Evolutionary conservation across 805 yeast species (phyloP).

Genomic region (Candida parachauliodes): DNA sequence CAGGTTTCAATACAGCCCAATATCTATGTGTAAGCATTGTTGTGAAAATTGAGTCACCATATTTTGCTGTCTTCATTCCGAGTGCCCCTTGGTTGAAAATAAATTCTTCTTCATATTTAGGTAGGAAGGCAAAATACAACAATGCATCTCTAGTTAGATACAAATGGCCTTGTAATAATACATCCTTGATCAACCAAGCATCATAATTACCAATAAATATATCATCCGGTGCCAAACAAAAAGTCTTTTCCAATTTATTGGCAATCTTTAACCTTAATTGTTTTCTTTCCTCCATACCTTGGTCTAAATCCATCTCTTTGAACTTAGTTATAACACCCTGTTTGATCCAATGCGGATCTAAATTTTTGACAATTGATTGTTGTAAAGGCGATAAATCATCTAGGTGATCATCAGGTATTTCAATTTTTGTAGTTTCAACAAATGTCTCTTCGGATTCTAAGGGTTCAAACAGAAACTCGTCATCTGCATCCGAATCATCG

Average conservation of each 20-base stretch:
- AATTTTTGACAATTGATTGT: conserved; percentile 27
- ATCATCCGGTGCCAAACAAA: conserved; percentile 51
- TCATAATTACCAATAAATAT: conserved; percentile 58
- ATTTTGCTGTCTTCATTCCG: conserved; percentile 36
- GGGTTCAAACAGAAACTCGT: not conserved
- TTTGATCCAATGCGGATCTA: conserved; percentile 17
- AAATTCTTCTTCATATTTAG: conserved; percentile 40
- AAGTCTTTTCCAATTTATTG: conserved; percentile 30
- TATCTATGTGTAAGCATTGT: conserved; percentile 46
- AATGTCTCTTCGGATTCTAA: not conserved
- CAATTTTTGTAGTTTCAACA: not conserved
- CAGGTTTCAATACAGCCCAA: conserved; percentile 78
- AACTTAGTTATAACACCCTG: conserved; percentile 11
- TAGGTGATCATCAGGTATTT: conserved; percentile 3
- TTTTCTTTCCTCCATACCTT: conserved; percentile 10
- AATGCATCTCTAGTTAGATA: conserved; percentile 64
- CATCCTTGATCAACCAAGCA: conserved; percentile 81
- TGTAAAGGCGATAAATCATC: conserved; percentile 17
- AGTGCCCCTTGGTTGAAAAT: conserved; percentile 34
- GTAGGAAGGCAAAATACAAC: conserved; percentile 76
- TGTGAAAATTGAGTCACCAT: conserved; percentile 34
- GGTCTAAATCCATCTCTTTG: conserved; percentile 7
- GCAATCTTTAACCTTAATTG: conserved; percentile 25
- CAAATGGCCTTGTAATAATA: conserved; percentile 80
- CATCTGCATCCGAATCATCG: too few relatives aligned